Base-by-base conservation (phyloP, 2,329 filamentous ascomycete species). In the Phialophora expanda region DNA sequence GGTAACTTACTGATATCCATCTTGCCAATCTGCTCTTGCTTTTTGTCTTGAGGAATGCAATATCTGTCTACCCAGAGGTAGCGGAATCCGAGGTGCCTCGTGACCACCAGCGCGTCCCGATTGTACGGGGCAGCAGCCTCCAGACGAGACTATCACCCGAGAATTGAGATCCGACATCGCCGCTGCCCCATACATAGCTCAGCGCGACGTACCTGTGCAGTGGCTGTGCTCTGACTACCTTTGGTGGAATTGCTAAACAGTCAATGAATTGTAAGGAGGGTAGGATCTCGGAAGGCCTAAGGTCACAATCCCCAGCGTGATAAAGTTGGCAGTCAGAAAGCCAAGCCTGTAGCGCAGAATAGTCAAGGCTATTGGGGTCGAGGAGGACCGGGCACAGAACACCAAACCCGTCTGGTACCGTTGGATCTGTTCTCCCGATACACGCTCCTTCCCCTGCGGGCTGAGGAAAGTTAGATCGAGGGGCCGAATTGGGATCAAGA, bases 11-110 rank as follows among this genome's bases (percentile, higher is more conserved):
- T 66, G 62, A 64, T 61, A 54, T 70, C 66, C 60, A 68, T 66
- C 28, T 68, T 64, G 24, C 66, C 66, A 12, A 76, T 66, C 63
- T 73, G 70, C 26, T 58, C 61, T 50, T 66, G 50, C 7, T 14
- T 22, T 38, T 69, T 48, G 9, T 56, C 48, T 51, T 75, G 73
- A 38, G 69, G 56, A 22, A 77, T 75, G 57, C 75, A 77, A 56
- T 74, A 74, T 41, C 69, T 56, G 58, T 71, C 70, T 3, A 67
- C 66, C 70, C 70, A 71, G 11, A 71, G 61, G 38, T 71, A 70
- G 38, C 66, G 54, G 17, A 64, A 56, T 26, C 66, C 66, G 26
- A 71, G 60, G 57, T 63, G 46, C 44, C 57, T 62, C 11, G 61
- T 64, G n/a, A 70, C 50, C 28, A 46, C 61, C 34, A 71, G 69